Evolutionary conservation across 176 grass and related monocot genomes (phyloP), one percentile per base, ranked within the genome.

Genomic region (Paspalum notatum): DNA sequence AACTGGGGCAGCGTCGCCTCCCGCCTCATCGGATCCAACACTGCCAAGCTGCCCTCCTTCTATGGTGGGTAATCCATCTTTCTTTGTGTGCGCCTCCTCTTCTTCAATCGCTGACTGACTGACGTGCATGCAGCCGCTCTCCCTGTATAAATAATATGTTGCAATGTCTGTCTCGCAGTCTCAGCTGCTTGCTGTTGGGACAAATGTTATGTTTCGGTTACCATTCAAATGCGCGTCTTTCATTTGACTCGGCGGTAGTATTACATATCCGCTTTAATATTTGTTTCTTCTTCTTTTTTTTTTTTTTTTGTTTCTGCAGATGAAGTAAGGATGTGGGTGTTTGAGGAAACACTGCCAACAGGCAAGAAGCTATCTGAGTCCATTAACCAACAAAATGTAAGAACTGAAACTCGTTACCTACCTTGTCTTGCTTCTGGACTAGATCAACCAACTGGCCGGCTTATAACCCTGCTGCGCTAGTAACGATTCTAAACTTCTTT

Each of bases 1-100:
- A 98, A 94, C 85, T 98, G 95, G 95, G 92, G 95, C 69, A 98
- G 92, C 88, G 92, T 98, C 66, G 95, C 95, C 44, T 82, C 95
- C 47, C 93, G 87, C 77, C 86, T 98, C 74, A 85, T 98, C 80
- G 92, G 88, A 50, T 98, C 95, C 71, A 98, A 98, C 92, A 92
- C 92, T 62, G 60, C 85, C 79, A 94, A 98, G 48, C 75, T 90
- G 43, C 84, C 85, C 16, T 81, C 70, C 40, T 98, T 94, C 82
- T 76, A 98, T 37, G 88, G 95, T 88, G 24, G 51, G 72, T 57
- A 3, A 9, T 48, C 45, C 9, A 11, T 47, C 45, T 47, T 11
- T 11, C 7, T 46, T 9, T 46, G 4, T 46, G 7, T 46, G 17
- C 52, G 53, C n/a, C 53, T 56, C 53, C 9, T 6, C 53, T 21